Conservation (phyloP, 1,284 basidiomycete species). For the Apiotrichum sp. region DNA sequence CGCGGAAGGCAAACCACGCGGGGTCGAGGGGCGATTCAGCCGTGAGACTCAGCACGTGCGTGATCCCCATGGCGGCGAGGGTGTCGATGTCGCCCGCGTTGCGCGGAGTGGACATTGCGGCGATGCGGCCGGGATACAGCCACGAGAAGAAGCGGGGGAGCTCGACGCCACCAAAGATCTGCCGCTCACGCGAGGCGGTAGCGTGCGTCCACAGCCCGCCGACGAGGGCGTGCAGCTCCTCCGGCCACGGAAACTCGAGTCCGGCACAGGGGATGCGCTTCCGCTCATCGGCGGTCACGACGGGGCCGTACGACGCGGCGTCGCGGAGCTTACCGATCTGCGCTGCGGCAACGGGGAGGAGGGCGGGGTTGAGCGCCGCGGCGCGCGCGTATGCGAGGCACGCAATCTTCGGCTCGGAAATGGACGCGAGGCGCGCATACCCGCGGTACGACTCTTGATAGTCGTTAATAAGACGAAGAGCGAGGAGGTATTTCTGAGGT, state of each 20-base stretch:
- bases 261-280: slow-evolving; percentile 25
- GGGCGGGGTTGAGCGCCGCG: slow-evolving; percentile 44
- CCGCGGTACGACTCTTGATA: slow-evolving; percentile 50
- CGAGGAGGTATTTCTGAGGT: too few relatives aligned
- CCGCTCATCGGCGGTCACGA: slow-evolving; percentile 49
- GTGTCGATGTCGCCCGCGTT: slow-evolving; percentile 52
- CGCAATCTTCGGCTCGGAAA: slow-evolving; percentile 50
- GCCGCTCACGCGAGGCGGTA: slow-evolving; percentile 13
- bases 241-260: slow-evolving; percentile 49
- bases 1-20: slow-evolving; percentile 52
- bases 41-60: slow-evolving; percentile 57
- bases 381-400: slow-evolving; percentile 55
- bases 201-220: slow-evolving; percentile 13
- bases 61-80: slow-evolving; percentile 53
- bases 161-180: slow-evolving; percentile 44
- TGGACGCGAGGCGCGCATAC: slow-evolving; percentile 54
- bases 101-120: slow-evolving; percentile 58
- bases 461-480: too few relatives aligned
- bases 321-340: neutral
- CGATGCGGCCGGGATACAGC: slow-evolving; percentile 57
- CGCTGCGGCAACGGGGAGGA: slow-evolving; percentile 16
- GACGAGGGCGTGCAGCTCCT: slow-evolving; percentile 37
- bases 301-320: slow-evolving; percentile 48
- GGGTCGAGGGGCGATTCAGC: slow-evolving; percentile 54
- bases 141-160: slow-evolving; percentile 59